Conservation (phyloP, 140 eudicot species). For the Flaveria floridana region DNA sequence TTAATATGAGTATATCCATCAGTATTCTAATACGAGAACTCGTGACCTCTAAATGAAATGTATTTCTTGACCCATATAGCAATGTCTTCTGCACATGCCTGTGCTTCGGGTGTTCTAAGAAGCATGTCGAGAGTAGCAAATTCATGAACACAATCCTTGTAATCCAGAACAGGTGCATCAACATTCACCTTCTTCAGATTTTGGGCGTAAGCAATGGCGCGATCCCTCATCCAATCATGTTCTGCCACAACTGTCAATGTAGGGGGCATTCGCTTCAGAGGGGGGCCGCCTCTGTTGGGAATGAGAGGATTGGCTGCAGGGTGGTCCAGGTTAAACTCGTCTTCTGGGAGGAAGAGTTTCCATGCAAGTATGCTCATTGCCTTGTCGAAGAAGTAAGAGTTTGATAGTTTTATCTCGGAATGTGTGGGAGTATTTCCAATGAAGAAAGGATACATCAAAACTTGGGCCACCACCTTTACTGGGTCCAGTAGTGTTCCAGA, state of each 20-base stretch:
- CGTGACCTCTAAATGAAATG: conserved; percentile 94
- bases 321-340: conserved; percentile 80
- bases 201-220: conserved; percentile 94
- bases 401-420: conserved; percentile 83
- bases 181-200: conserved; percentile 83
- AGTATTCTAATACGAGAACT: conserved; percentile 69
- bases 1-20: conserved; percentile 3
- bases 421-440: conserved; percentile 87
- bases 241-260: conserved; percentile 87
- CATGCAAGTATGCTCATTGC: conserved; percentile 83
- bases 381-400: conserved; percentile 90
- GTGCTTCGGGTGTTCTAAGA: conserved; percentile 89
- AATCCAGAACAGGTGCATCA: conserved; percentile 92
- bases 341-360: conserved; percentile 84
- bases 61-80: conserved; percentile 97
- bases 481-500: conserved; percentile 77
- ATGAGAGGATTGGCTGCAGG: conserved; percentile 90
- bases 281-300: conserved; percentile 62
- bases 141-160: conserved; percentile 96
- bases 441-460: conserved; percentile 92
- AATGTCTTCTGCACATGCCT: conserved; percentile 93
- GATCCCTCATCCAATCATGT: conserved; percentile 98
- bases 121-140: conserved; percentile 97
- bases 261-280: conserved; percentile 89
- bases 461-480: conserved; percentile 87